Base-by-base conservation (phyloP, 805 yeast genomes). In the Candida fluviatilis region DNA sequence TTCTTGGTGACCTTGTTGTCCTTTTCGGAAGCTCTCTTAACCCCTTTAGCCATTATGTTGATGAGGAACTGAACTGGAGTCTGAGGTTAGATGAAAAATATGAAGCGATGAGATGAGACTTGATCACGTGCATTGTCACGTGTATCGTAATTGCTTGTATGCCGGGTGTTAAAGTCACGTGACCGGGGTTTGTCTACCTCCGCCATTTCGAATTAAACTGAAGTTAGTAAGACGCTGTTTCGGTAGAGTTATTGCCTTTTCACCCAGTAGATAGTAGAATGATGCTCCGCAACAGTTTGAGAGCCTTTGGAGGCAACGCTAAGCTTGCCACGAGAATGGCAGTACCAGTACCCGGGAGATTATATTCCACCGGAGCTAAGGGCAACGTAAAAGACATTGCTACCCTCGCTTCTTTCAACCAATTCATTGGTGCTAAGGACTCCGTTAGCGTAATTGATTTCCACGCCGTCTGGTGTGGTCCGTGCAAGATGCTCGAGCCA, bases 381-480 rank as follows among this genome's bases (percentile, higher is more conserved):
- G 33, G 43, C 13, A 53, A 51, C 7, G 59, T 64, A 17, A 48
- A 51, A 21, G 71, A 65, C 40, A 37, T 65, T 25, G 35, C 46
- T 7, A 55, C 52, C 38, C 43, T 60, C 43, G 37, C 45, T 13
- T 56, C 62, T 27, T 61, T 63, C 49, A 46, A 39, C 29, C 35
- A 46, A 17, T 50, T 58, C 27, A 46, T 61, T 25, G 21, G 8
- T 19, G 49, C 43, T 23, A 32, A 30, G 27, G 57, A 58, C n/a
- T 55, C 60, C 34, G 51, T 64, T 7, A 43, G 64, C 1, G 58
- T 66, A 6, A 55, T 66, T 29, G 71, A 66, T 42, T 66, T 66
- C 46, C 64, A 64, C 48, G 71, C 73, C 42, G 61, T 65, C 7
- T 66, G 73, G 73, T 66, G 73, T 49, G 71, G 71, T 2, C 73